These are phyloP conservation scores for Lepidium didymum DNA, from an alignment of 345 rosid genomes.

Conservation along the genomic window DNA sequence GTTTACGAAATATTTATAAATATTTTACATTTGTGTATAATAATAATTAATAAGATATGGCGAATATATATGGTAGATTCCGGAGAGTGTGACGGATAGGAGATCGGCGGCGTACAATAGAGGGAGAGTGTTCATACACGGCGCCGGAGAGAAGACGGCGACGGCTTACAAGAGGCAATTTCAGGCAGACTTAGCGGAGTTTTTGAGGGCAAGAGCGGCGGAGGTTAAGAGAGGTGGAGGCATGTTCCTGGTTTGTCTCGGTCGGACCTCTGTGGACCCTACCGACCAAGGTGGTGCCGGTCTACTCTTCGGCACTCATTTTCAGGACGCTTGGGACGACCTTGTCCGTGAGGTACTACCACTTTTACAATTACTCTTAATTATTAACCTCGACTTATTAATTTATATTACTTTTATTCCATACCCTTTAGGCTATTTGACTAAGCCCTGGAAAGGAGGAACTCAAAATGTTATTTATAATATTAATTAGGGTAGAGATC, in stretches of 20 bases:
- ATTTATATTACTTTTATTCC: not conserved
- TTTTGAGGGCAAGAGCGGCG: slow-evolving; percentile 57
- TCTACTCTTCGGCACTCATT: slow-evolving; percentile 92
- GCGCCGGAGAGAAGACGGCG: slow-evolving; percentile 50
- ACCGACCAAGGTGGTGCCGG: slow-evolving; percentile 97
- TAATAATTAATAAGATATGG: not conserved
- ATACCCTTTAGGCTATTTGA: not conserved
- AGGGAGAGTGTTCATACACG: slow-evolving; percentile 80
- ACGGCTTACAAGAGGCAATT: slow-evolving; percentile 69
- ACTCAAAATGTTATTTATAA: not conserved
- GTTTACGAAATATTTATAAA: too few species aligned
- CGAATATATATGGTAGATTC: slow-evolving; percentile 41
- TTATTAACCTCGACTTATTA: not conserved
- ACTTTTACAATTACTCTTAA: not conserved
- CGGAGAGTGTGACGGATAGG: slow-evolving; percentile 65
- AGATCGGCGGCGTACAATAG: slow-evolving; percentile 67
- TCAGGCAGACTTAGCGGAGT: slow-evolving; percentile 65
- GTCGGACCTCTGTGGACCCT: slow-evolving; percentile 80
- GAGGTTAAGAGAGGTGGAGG: slow-evolving; percentile 84
- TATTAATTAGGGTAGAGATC: not conserved
- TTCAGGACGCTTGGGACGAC: slow-evolving; percentile 97
- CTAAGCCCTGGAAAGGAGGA: not conserved
- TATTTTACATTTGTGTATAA: too few species aligned
- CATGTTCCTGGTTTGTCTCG: slow-evolving; percentile 92
- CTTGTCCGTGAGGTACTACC: slow-evolving; percentile 81